Base-by-base conservation (phyloP, 163 green algal genomes). In the Scenedesmus sp. region DNA sequence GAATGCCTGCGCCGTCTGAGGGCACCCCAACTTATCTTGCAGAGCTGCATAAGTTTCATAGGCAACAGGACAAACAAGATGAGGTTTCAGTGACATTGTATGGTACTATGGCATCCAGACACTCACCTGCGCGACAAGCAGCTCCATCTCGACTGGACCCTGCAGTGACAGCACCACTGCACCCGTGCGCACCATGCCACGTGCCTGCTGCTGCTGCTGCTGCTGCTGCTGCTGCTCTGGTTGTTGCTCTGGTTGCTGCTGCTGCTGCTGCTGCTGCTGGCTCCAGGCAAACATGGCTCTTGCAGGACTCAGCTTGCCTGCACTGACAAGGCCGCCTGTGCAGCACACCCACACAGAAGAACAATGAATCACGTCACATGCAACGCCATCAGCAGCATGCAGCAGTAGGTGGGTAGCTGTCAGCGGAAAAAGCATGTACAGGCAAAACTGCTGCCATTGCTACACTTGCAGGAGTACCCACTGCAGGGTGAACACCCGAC, bases 101-200 rank as follows among this genome's bases (percentile, higher is more conserved):
- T 46, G 34, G 34, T 46, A 46, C 34, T 46, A 46, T 46, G 34
- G 34, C 34, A 46, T 70, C 62, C 20, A 8, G 7, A 23, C 5
- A 4, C 81, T 26, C 60, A 94, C 94, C 88, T 96, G 95, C 2
- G 95, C 95, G 16, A 97, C 93, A 13, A 97, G 85, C 67, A 95
- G 91, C 70, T 97, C 94, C 86, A 97, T 95, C 10, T 74, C 79
- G 0, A 97, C 66, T 9, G 85, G 85, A 2, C 91, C 95, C 34
- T 93, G 92, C 76, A 96, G 79, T 1, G 87, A 86, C 79, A 96
- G 60, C 64, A 96, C 94, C n/a, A 91, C 89, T 4, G 89, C 93
- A 62, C 94, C 94, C 26, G 90, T 93, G 9, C 62, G 87, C 62
- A 90, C 82, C 52, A 96, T 34, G 13, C 66, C 60, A 7, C 67